Base-by-base conservation (phyloP, 2,329 filamentous ascomycete genomes). In the Xylariales sp. region DNA sequence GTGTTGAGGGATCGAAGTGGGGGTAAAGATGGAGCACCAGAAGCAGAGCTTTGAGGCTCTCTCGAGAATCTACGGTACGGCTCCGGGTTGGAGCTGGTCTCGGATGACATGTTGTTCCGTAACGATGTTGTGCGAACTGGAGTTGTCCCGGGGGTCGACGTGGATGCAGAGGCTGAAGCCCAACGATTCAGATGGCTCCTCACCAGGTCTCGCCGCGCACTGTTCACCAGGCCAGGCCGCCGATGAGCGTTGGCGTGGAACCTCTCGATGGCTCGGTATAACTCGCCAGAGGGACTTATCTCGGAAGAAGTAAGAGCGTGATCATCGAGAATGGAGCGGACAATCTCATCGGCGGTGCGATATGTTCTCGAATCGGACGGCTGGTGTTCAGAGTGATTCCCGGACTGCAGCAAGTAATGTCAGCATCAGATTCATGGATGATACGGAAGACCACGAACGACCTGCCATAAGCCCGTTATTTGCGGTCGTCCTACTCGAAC, bases 231-330 rank as follows among this genome's bases (percentile, higher is more conserved):
- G 25, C 48, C 29, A 40, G 56, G 40, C 35, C 50, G 44, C 38
- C 50, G 51, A 43, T 53, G 49, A 41, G 60, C 52, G 51, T 66
- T 59, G 43, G 60, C 52, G 49, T 66, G 59, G 40, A 59, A 66
- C 44, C 63, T 59, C 47, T 65, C 65, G 62, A 71, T 63, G 38
- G 63, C 61, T 50, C 64, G 56, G 46, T 61, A 65, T 36, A 70
- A 51, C 54, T 71, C 65, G 48, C 65, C 64, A 19, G 66, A 70
- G 15, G 64, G 62, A 37, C 62, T 67, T 32, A 67, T 61, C 31
- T 65, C 54, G 42, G 57, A 51, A 46, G 59, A 52, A 12, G 41
- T 32, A 25, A 59, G 46, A 42, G 61, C 52, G 47, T 61, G 53
- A 46, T 62, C 59, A 53, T 68, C 60, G 52, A 68, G 59, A 40